Percentiles rank a stretch among this genome's conserved stretches.
Evolutionary conservation across 2,329 filamentous ascomycete species (phyloP).

Genomic region (Nothophoma quercina): DNA sequence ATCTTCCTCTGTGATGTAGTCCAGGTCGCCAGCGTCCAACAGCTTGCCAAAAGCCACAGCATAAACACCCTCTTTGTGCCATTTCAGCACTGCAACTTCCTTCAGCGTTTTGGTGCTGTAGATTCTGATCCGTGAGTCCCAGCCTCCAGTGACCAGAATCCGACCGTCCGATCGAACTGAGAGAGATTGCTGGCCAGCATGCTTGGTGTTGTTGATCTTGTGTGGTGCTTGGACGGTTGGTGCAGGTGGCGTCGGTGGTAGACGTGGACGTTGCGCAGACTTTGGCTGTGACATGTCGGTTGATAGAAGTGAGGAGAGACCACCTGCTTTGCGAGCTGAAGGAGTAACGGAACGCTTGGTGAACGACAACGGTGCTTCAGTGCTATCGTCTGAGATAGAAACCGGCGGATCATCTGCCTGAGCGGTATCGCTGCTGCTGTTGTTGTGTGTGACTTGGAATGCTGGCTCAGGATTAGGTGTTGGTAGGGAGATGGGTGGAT

Average conservation of each 20-base stretch:
- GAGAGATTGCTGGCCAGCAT: conserved; percentile 87
- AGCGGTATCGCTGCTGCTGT: not conserved
- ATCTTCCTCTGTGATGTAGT: not conserved
- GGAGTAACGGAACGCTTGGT: conserved; percentile 23
- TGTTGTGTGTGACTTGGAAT: not conserved
- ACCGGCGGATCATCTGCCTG: conserved; percentile 3
- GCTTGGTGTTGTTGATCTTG: conserved; percentile 77
- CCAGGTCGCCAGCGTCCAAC: conserved; percentile 19
- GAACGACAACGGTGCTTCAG: conserved; percentile 20
- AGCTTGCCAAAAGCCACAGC: conserved; percentile 73
- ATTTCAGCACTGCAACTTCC: conserved; percentile 90
- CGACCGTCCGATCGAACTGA: conserved; percentile 78
- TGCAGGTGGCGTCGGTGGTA: conserved; percentile 14
- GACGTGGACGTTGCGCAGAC: not conserved
- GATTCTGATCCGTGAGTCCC: conserved; percentile 83
- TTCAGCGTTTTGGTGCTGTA: conserved; percentile 83
- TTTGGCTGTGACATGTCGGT: not conserved
- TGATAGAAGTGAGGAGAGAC: conserved; percentile 39
- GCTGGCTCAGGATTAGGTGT: not conserved
- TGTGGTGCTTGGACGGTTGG: conserved; percentile 54
- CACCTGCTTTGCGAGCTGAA: conserved; percentile 5
- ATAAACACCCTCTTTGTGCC: conserved; percentile 91
- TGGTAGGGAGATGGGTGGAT: not conserved
- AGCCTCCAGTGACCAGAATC: conserved; percentile 89
- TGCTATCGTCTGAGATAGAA: not conserved